Conservation (phyloP, 2,329 filamentous ascomycete species). For the Pseudopyrenochaeta lycopersici region DNA sequence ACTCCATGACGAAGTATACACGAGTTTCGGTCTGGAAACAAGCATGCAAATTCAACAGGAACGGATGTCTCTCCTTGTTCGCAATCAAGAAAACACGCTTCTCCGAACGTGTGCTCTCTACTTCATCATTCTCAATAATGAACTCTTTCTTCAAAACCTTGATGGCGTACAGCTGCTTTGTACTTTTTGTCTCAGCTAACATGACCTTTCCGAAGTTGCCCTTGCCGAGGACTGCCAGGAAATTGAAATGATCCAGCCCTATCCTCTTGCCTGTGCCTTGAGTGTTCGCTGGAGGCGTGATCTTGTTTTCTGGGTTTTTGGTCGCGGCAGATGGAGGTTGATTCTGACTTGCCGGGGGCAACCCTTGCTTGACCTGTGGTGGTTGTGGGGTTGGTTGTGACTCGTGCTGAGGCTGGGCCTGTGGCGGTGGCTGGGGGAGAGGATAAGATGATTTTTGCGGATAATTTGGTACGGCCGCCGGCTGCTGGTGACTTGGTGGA, state of each 20-base stretch:
- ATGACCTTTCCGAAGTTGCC: constrained; percentile 99
- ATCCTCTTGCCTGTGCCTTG: constrained; percentile 83
- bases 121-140: constrained; percentile 99
- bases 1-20: constrained; percentile 99
- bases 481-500: constrained; percentile 43
- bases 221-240: constrained; percentile 96
- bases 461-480: constrained; percentile 37
- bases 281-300: constrained; percentile 72
- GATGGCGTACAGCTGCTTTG: constrained; percentile 93
- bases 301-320: constrained; percentile 58
- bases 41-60: constrained; percentile 92
- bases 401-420: constrained; percentile 61
- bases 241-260: constrained; percentile 98
- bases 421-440: constrained; percentile 55
- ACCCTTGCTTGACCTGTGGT: constrained; percentile 35
- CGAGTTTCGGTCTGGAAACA: constrained; percentile 99
- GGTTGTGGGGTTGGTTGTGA: constrained; percentile 57
- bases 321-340: constrained; percentile 43
- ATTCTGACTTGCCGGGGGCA: constrained; percentile 41
- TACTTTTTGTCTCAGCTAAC: constrained; percentile 95
- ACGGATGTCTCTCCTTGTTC: constrained; percentile 96
- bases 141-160: constrained; percentile 99
- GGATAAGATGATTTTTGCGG: constrained; percentile 48
- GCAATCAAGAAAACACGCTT: constrained; percentile 97
- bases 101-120: constrained; percentile 96